Conservation (phyloP, 2,329 filamentous ascomycete genomes). For the Claviceps sp. region DNA sequence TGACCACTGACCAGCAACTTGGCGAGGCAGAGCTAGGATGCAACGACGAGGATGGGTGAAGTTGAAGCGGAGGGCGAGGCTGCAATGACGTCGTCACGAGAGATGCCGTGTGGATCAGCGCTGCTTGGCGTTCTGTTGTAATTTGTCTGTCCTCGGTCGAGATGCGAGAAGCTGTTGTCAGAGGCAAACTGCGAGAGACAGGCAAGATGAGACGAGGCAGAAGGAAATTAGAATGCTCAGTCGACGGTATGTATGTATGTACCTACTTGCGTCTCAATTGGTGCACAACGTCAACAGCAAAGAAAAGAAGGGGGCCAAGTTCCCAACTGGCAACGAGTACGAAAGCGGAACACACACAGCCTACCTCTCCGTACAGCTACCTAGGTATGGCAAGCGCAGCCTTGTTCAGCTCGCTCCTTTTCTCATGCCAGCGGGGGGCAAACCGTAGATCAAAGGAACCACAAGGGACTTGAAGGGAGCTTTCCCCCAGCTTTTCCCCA, state of each 20-base stretch:
- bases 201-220: background rate
- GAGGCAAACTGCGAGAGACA: background rate
- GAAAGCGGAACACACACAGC: background rate
- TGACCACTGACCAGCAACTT: background rate
- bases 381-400: background rate
- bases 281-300: no score
- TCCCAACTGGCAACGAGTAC: background rate
- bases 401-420: background rate
- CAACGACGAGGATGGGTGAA: slow-evolving; percentile 1
- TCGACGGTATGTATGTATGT: background rate
- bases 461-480: background rate
- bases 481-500: background rate
- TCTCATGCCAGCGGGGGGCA: no score
- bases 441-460: no score
- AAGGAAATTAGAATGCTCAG: background rate
- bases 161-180: background rate
- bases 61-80: background rate
- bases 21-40: background rate
- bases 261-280: background rate
- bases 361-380: no score
- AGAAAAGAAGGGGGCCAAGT: background rate
- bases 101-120: background rate
- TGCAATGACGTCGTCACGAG: slow-evolving; percentile 4
- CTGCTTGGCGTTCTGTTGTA: background rate
- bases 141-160: background rate